phyloP scores from a whole-genome alignment of 2,329 filamentous ascomycete species.

The Aspergillus cejpii region DNA sequence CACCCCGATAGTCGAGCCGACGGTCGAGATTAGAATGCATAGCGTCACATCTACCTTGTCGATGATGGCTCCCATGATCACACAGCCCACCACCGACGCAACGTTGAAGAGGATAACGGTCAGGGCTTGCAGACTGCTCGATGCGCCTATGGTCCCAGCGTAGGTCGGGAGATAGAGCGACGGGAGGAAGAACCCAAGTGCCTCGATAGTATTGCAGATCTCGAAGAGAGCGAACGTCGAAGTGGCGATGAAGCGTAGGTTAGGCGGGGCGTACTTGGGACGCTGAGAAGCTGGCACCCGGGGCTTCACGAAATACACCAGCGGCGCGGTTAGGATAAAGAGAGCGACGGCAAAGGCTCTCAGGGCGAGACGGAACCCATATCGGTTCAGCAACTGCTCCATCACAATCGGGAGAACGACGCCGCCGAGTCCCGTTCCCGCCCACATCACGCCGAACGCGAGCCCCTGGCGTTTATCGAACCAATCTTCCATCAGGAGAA shows the following conservation, averaged over 20 bases:
- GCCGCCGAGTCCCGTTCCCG: slow-evolving; percentile 34
- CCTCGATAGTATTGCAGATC: slow-evolving; percentile 37
- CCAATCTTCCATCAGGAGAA: slow-evolving; percentile 47
- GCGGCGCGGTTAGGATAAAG: slow-evolving; percentile 17
- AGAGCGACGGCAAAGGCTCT: slow-evolving; percentile 38
- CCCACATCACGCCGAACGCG: slow-evolving; percentile 43
- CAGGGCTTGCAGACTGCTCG: slow-evolving; percentile 19
- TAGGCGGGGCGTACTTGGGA: slow-evolving; percentile 11
- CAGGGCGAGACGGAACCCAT: slow-evolving; percentile 42
- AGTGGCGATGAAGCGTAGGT: slow-evolving; percentile 31
- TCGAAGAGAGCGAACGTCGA: slow-evolving; percentile 45
- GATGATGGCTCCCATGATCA: slow-evolving; percentile 34
- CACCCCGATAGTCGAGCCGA: slow-evolving; percentile 38
- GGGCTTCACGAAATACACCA: slow-evolving; percentile 38
- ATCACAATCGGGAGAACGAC: slow-evolving; percentile 43
- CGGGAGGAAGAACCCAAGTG: slow-evolving; percentile 36
- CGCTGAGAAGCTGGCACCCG: slow-evolving; percentile 31
- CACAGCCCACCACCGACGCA: slow-evolving; percentile 28
- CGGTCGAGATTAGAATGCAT: slow-evolving; percentile 38
- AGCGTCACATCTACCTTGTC: slow-evolving; percentile 39
- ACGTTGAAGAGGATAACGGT: slow-evolving; percentile 32
- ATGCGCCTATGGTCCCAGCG: slow-evolving; percentile 25
- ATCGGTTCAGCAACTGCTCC: slow-evolving; percentile 39
- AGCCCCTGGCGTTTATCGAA: slow-evolving; percentile 44
- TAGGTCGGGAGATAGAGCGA: slow-evolving; percentile 37